A percentile compares a stretch with the other conserved stretches of the same genome.
Conservation (phyloP, 495 filamentous ascomycete genomes). For the Penicillium lividum region DNA sequence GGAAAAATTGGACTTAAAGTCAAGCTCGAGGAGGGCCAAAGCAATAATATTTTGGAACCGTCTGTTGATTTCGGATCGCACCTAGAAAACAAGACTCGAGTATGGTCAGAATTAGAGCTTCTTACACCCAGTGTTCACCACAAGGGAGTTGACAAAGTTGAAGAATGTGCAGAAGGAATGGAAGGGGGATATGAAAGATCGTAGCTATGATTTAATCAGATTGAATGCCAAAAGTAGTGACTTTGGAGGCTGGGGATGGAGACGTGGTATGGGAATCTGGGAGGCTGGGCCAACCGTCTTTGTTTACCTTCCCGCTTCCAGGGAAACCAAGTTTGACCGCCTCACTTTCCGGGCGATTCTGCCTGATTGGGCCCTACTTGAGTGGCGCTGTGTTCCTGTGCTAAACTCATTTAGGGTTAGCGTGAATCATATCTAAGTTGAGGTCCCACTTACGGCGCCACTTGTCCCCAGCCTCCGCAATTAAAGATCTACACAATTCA, state of each 20-base stretch:
- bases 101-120: conserved; percentile 23
- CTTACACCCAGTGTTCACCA: conserved; percentile 14
- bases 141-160: conserved; percentile 21
- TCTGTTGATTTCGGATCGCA: conserved; percentile 24
- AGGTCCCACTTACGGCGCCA: conserved; percentile 16
- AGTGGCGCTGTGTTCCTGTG: neutral
- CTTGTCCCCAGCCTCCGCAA: conserved; percentile 28
- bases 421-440: conserved; percentile 14
- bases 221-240: conserved; percentile 25
- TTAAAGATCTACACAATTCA: neutral
- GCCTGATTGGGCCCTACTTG: conserved; percentile 7
- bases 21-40: conserved; percentile 3
- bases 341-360: conserved; percentile 20
- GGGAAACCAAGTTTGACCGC: conserved; percentile 41
- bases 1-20: conserved; percentile 12
- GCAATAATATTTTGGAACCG: conserved; percentile 8
- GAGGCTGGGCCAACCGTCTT: conserved; percentile 51
- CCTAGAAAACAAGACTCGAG: conserved; percentile 25
- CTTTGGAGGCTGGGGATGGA: conserved; percentile 40
- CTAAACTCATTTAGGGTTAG: conserved; percentile 24
- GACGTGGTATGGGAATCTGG: conserved; percentile 33
- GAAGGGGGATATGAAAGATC: conserved; percentile 32
- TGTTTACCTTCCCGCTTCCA: conserved; percentile 47
- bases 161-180: conserved; percentile 36
- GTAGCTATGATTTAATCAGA: conserved; percentile 29